These are phyloP conservation scores for Xanthoconium separans DNA, from an alignment of 1,284 basidiomycete species.

Conservation along the genomic window DNA sequence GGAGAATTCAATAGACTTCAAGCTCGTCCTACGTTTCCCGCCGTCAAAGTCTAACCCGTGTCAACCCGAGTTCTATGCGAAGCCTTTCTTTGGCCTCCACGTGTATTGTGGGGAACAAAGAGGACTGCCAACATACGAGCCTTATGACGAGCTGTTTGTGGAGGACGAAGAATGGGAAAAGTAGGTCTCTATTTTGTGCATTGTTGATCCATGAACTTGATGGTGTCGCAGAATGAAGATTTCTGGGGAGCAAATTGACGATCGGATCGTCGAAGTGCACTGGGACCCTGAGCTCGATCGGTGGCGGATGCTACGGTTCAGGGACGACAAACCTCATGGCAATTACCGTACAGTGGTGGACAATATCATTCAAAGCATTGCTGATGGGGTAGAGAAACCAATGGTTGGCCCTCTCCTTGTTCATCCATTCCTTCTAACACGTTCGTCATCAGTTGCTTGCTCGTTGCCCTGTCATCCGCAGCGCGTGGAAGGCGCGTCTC, in stretches of 20 bases:
- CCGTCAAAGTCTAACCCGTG: constrained; percentile 51
- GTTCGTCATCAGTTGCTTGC: constrained; percentile 54
- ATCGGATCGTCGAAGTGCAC: constrained; percentile 90
- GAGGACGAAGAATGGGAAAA: constrained; percentile 91
- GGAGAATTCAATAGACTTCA: constrained; percentile 98
- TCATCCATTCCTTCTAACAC: constrained; percentile 7
- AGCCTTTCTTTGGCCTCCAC: constrained; percentile 85
- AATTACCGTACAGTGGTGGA: constrained; percentile 84
- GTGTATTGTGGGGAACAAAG: constrained; percentile 74
- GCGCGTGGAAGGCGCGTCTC: constrained; percentile 63
- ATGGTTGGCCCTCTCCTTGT: constrained; percentile 48
- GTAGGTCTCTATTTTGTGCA: constrained; percentile 47
- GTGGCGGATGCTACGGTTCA: constrained; percentile 90
- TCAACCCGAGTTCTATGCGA: constrained; percentile 78
- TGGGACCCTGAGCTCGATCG: constrained; percentile 72
- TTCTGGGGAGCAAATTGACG: constrained; percentile 86
- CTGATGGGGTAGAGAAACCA: constrained; percentile 88
- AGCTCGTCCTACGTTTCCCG: constrained; percentile 90
- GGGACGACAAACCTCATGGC: constrained; percentile 89
- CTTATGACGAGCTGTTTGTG: constrained; percentile 86
- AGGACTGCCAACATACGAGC: constrained; percentile 66
- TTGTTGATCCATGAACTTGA: constrained; percentile 7
- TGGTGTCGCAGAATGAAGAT: constrained; percentile 69
- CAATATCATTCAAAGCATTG: constrained; percentile 84
- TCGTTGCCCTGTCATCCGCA: constrained; percentile 57